Base-by-base conservation (phyloP, 805 yeast species). In the Suhomyces emberorum region DNA sequence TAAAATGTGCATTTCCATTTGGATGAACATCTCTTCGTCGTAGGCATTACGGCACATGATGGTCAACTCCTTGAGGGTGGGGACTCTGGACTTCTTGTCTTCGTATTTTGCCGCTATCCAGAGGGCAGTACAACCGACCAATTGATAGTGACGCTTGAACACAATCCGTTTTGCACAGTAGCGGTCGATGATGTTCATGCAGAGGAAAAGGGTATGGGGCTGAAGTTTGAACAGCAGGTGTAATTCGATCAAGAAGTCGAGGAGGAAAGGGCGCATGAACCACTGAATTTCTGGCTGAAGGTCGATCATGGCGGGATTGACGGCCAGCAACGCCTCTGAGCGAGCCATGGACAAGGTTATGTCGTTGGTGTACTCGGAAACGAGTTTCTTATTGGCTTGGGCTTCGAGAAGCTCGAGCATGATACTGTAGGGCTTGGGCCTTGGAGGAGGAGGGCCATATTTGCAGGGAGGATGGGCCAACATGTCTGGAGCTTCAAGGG, bases 1-100 rank as follows among this genome's bases (percentile, higher is more conserved):
- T 35, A 67, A 55, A 26, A 67, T 59, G 45, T 67, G 73, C 49
- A 65, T 49, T 49, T 67, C 73, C 74, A 69, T 69, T 48, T 69
- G 74, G 19, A 67, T 55, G 41, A 69, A 68, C 75, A 70, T 70
- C 41, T 69, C 74, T 43, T 69, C 74, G 39, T 76, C 81, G 48
- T 76, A 77, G 12, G 78, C 79, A 48, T 70, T 72, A 30, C 81
- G 65, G 45, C 81, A 76, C 80, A 77, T 75, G 38, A 70, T 56
- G 8, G 74, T 60, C 43, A 77, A 58, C 47, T 77, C 82, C 32
- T 69, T 62, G 33, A 77, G 59, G 3, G 78, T 74, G 16, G 82
- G 82, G 4, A 77, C 79, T 37, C 81, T 60, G 32, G 70, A 64
- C 54, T 77, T 77, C 49, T 77, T 77, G 49, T 77, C 82, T 51